These are phyloP conservation scores for Cyclotella atomus DNA, from an alignment of 108 stramenopile genomes.

Conservation along the genomic window DNA sequence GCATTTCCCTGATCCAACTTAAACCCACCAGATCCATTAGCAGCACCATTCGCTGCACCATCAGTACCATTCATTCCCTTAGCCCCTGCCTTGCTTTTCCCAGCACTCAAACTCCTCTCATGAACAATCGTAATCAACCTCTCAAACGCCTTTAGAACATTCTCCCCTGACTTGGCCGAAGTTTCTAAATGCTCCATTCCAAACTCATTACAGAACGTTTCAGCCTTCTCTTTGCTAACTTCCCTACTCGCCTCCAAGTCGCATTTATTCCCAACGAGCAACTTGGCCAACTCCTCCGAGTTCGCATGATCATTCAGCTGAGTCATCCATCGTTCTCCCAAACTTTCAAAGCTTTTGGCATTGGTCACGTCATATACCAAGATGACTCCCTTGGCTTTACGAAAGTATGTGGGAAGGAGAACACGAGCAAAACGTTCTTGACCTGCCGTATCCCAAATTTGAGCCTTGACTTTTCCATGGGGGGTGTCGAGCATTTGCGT, in stretches of 20 bases:
- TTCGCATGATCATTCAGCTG: conserved; percentile 89
- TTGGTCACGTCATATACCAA: conserved; percentile 91
- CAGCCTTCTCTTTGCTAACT: conserved; percentile 77
- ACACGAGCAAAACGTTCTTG: conserved; percentile 93
- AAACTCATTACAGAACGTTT: conserved; percentile 81
- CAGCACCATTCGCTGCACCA: conserved; percentile 8
- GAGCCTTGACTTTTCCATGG: conserved; percentile 92
- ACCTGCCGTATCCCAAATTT: conserved; percentile 95
- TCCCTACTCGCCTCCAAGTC: conserved; percentile 81
- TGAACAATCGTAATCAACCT: conserved; percentile 88
- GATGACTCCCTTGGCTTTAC: conserved; percentile 92
- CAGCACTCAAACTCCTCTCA: conserved; percentile 68
- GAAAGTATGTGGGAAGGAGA: conserved; percentile 89
- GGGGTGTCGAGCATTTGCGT: conserved; percentile 92
- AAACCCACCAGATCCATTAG: conserved; percentile 19
- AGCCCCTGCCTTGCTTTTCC: conserved; percentile 46
- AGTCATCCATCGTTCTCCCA: conserved; percentile 85
- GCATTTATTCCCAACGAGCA: conserved; percentile 89
- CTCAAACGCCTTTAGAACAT: conserved; percentile 85
- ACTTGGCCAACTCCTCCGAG: conserved; percentile 79
- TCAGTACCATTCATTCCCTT: conserved; percentile 51
- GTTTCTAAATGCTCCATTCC: conserved; percentile 91
- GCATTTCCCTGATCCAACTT: conserved; percentile 48
- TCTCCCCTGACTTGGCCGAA: conserved; percentile 80
- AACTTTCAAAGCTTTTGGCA: conserved; percentile 76